These are phyloP conservation scores for Astrothelium macrocarpum DNA, from an alignment of 495 filamentous ascomycete genomes.

Conservation along the genomic window DNA sequence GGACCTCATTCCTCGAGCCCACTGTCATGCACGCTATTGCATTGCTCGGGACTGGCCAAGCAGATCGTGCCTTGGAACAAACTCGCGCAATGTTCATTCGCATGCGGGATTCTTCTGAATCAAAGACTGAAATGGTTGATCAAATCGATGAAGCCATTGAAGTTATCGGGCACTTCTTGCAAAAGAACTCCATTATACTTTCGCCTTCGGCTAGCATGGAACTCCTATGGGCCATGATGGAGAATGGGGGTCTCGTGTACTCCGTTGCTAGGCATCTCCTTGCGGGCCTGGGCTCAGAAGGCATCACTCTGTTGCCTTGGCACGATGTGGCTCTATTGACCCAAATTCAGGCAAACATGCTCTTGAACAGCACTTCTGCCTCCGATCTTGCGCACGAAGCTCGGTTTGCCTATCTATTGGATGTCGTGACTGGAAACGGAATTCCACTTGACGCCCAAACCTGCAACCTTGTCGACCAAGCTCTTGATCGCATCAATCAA, in stretches of 20 bases:
- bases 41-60: constrained; percentile 67
- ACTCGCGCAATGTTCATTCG: constrained; percentile 74
- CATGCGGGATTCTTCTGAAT: constrained; percentile 47
- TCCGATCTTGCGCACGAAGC: constrained; percentile 46
- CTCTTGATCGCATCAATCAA: constrained; percentile 45
- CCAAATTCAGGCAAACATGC: constrained; percentile 54
- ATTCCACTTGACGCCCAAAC: constrained; percentile 44
- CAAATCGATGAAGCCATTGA: constrained; percentile 82
- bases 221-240: constrained; percentile 64
- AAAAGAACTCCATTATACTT: constrained; percentile 39
- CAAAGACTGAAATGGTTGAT: constrained; percentile 47
- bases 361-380: constrained; percentile 38
- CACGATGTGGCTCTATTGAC: constrained; percentile 52
- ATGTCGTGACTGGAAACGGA: constrained; percentile 41
- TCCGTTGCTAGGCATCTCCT: constrained; percentile 55
- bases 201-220: constrained; percentile 48
- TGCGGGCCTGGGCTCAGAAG: constrained; percentile 48
- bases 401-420: constrained; percentile 54
- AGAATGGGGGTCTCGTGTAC: constrained; percentile 54
- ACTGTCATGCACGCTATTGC: constrained; percentile 78
- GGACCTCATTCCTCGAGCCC: constrained; percentile 59
- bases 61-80: constrained; percentile 64
- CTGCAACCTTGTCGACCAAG: constrained; percentile 46
- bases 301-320: constrained; percentile 44
- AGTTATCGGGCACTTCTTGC: constrained; percentile 54